A percentile compares a stretch with the other conserved stretches of the same genome.
phyloP scores from a whole-genome alignment of 768 basidiomycete species.

The Dictyophora rubrovolvata region DNA sequence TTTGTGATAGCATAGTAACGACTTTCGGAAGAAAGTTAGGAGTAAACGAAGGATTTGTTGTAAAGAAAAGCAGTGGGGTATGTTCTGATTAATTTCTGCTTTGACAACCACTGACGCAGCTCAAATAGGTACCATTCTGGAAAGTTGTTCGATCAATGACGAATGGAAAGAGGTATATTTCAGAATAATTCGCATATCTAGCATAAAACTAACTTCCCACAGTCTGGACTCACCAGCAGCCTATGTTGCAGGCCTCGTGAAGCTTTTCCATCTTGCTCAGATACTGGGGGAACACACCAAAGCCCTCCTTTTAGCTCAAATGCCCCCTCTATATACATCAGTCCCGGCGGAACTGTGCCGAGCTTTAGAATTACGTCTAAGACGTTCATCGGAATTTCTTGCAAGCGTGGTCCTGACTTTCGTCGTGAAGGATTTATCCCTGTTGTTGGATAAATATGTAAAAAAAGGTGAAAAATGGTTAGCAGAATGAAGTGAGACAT shows the following conservation, averaged over 20 bases:
- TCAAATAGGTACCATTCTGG: conserved; percentile 47
- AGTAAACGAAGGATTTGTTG: conserved; percentile 77
- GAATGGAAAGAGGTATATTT: conserved; percentile 70
- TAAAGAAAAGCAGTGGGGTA: conserved; percentile 63
- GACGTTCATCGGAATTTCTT: conserved; percentile 84
- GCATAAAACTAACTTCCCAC: conserved; percentile 7
- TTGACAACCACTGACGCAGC: not conserved
- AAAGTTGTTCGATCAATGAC: conserved; percentile 69
- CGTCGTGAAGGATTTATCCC: conserved; percentile 78
- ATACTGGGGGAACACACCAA: conserved; percentile 82
- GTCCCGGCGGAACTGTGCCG: conserved; percentile 55
- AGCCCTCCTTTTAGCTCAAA: conserved; percentile 54
- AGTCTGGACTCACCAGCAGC: conserved; percentile 83
- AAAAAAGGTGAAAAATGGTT: conserved; percentile 93
- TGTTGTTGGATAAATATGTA: conserved; percentile 83
- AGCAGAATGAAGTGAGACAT: conserved; percentile 43
- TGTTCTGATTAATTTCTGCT: conserved; percentile 15
- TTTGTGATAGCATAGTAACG: conserved; percentile 71
- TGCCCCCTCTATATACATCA: conserved; percentile 62
- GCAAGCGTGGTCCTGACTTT: conserved; percentile 81
- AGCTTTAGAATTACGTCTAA: conserved; percentile 63
- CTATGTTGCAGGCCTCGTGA: conserved; percentile 68
- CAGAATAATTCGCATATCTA: not conserved
- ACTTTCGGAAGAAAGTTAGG: conserved; percentile 84
- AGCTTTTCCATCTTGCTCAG: conserved; percentile 64